Conservation (phyloP, 176 grass and related monocot genomes). For the Avena insularis region DNA sequence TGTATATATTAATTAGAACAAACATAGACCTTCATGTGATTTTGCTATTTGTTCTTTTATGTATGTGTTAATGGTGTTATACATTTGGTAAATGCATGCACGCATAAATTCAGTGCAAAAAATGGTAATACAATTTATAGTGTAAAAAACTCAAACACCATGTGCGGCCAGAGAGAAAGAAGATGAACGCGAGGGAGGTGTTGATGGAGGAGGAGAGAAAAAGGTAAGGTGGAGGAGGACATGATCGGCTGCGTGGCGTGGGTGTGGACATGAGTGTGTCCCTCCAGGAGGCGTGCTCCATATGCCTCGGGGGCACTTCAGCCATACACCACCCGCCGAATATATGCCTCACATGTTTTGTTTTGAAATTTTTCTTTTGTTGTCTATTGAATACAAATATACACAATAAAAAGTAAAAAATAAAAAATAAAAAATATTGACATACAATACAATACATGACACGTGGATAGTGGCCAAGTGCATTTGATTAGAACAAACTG, state of each 20-base stretch:
- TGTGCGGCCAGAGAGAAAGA: background rate
- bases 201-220: slow-evolving; percentile 30
- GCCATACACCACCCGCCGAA: background rate
- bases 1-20: background rate
- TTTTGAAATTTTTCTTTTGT: background rate
- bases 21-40: background rate
- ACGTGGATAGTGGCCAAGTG: background rate
- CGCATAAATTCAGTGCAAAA: no score
- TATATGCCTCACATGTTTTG: background rate
- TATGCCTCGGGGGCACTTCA: slow-evolving; percentile 27
- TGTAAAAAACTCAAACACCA: no score
- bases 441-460: no score
- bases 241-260: slow-evolving; percentile 27
- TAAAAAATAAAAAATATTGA: background rate
- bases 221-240: background rate
- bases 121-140: no score
- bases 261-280: slow-evolving; percentile 50
- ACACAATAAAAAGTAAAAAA: background rate
- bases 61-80: background rate
- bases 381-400: background rate
- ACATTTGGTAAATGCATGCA: background rate
- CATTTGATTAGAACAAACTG: background rate
- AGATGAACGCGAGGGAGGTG: background rate
- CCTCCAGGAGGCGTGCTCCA: background rate
- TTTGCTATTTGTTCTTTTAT: background rate